These are phyloP conservation scores for Hericium alpestre DNA, from an alignment of 768 basidiomycete genomes.

Conservation along the genomic window DNA sequence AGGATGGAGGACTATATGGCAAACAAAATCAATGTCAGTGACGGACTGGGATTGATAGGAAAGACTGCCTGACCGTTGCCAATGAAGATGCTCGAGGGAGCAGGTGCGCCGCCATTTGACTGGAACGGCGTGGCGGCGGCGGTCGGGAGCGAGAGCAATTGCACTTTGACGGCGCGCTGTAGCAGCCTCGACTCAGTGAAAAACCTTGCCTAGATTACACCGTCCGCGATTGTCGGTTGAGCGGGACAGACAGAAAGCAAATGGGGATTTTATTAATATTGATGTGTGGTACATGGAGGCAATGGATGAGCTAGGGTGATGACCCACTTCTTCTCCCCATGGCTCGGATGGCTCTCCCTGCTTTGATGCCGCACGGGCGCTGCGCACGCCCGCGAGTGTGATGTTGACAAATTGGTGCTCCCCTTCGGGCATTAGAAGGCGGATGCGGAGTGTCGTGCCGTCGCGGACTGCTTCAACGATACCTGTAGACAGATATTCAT, in stretches of 20 bases:
- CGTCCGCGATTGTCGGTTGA: neutral
- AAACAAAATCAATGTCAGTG: neutral
- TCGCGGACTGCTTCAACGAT: conserved; percentile 92
- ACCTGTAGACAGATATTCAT: conserved; percentile 31
- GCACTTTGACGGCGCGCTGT: conserved; percentile 67
- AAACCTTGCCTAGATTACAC: conserved; percentile 60
- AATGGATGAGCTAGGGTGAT: neutral
- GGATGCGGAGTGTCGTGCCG: conserved; percentile 80
- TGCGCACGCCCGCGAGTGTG: conserved; percentile 71
- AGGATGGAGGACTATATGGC: conserved; percentile 63
- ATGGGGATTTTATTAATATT: neutral
- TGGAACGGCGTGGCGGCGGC: conserved; percentile 77
- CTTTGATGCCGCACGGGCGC: conserved; percentile 57
- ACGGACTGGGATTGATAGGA: neutral
- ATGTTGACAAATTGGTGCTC: conserved; percentile 88
- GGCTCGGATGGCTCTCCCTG: conserved; percentile 72
- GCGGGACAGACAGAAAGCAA: neutral
- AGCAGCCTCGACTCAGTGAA: conserved; percentile 86
- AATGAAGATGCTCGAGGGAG: conserved; percentile 79
- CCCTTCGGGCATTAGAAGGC: conserved; percentile 79
- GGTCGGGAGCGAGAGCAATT: conserved; percentile 71
- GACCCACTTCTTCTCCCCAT: conserved; percentile 79
- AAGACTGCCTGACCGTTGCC: conserved; percentile 50
- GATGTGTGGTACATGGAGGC: neutral
- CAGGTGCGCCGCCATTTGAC: conserved; percentile 39